Percentiles rank a stretch among this genome's conserved stretches.
These are phyloP conservation scores for Botrytis aclada DNA, from an alignment of 2,329 filamentous ascomycete genomes.

Conservation along the genomic window DNA sequence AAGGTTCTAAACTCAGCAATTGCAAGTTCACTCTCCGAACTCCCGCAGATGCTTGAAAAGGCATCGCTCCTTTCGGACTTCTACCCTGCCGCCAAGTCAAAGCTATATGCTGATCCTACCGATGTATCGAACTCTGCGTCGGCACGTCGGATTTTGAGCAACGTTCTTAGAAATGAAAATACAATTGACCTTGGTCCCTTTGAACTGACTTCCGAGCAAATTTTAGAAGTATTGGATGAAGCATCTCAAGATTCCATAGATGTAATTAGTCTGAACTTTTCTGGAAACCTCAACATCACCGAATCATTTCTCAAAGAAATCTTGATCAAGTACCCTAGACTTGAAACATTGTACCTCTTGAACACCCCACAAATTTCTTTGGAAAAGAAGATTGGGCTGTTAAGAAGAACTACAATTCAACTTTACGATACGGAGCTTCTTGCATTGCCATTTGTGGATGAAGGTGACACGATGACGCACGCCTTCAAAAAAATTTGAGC, in stretches of 20 bases:
- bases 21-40: neutral
- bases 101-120: constrained; percentile 13
- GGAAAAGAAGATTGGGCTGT: neutral
- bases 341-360: neutral
- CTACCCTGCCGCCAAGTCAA: neutral
- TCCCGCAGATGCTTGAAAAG: constrained; percentile 8
- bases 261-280: constrained; percentile 2
- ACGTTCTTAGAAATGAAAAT: neutral
- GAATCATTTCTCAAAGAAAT: neutral
- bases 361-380: constrained; percentile 3
- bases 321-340: neutral
- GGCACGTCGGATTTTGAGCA: constrained; percentile 6
- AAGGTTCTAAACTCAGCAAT: neutral
- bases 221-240: constrained; percentile 9
- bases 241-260: neutral
- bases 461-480: neutral
- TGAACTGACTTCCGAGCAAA: neutral
- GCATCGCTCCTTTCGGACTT: constrained; percentile 14
- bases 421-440: constrained; percentile 14
- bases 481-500: neutral
- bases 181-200: constrained; percentile 14
- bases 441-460: neutral
- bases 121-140: neutral
- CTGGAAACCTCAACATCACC: constrained; percentile 10
- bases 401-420: neutral